Evolutionary conservation across 768 basidiomycete species (phyloP), one percentile per base, ranked within the genome.

Genomic region (Xanthoconium stramineum): DNA sequence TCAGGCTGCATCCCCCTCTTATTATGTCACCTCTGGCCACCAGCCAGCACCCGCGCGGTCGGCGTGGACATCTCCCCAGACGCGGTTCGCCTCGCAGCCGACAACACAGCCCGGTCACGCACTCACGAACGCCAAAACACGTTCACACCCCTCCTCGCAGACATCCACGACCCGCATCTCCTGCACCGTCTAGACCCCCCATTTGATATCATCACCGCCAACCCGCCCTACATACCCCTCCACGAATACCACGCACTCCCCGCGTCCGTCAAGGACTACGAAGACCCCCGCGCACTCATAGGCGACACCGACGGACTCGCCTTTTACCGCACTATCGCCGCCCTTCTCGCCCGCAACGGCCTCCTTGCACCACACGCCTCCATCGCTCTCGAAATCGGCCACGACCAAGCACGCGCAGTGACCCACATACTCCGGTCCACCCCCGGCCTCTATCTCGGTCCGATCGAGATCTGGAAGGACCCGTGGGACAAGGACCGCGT

Each of bases 1-100:
- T 83, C 92, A 0, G 96, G 90, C 14, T 94, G 94, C 69, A 94
- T 98, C 49, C 89, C 94, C 2, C 80, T 97, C 40, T 77, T 92
- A n/a, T 76, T 98, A 17, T 85, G 85, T 64, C 79, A 85, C 61
- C 72, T 84, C 46, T 82, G 83, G 73, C 81, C 84, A 15, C 70
- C 76, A 44, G 83, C 82, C 47, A 79, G 75, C 58, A 61, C 83
- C 45, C 74, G 69, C 10, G 82, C 87, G 2, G 72, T 79, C 57
- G 91, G 82, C 24, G 75, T 94, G 40, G 92, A 94, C 71, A 79
- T 86, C 45, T 84, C 85, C 46, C 66, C 75, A 29, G 74, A 80
- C 32, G 93, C 93, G 4, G 63, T 83, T 28, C 61, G 63, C 28
- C 73, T 85, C 33, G 77, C 82, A 1, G 45, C 47, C 24, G 79